Base-by-base conservation (phyloP, 2,329 filamentous ascomycete genomes). In the Penicillium sp. region DNA sequence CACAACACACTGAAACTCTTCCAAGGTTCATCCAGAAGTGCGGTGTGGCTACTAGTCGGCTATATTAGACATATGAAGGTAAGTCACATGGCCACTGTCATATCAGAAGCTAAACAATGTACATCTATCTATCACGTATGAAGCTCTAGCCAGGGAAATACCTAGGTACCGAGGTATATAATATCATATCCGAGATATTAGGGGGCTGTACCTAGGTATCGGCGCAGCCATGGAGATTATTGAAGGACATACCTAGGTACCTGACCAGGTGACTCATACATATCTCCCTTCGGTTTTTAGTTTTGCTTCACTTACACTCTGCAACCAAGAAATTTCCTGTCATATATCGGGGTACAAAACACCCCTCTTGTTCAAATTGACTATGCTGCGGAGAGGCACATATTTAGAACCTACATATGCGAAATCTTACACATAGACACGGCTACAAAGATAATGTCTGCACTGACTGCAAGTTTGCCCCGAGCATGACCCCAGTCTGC, bases 291-390 rank as follows among this genome's bases (percentile, higher is more conserved):
- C 10, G 31, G 29, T 13, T 31, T 31, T 31, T 11, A 10, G 10
- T 32, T 11, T 32, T 32, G 10, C 29, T 31, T 13, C 29, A 13
- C 29, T 13, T 31, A 31, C 29, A 4, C 29, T 31, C 29, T 13
- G 29, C 29, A 31, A 13, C 29, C 29, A 3, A 63, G 59, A n/a
- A 52, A 45, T 10, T 61, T 43, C 44, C 63, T 59, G 22, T 66
- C 63, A 8, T 66, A 48, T 61, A 66, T 63, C 4, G 61, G 59
- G 13, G 59, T 60, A 3, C 62, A 63, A 5, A 62, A 10, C 5
- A 48, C 44, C 10, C 57, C 1, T 63, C 49, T 40, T 50, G 64
- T n/a, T 65, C 59, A 18, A 65, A 45, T 34, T 61, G 56, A 16
- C 60, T 56, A 20, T 63, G 45, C 57, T 62, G 22, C 22, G 24